Conservation (phyloP, 331 rosid species). For the Pyracantha coccinea region DNA sequence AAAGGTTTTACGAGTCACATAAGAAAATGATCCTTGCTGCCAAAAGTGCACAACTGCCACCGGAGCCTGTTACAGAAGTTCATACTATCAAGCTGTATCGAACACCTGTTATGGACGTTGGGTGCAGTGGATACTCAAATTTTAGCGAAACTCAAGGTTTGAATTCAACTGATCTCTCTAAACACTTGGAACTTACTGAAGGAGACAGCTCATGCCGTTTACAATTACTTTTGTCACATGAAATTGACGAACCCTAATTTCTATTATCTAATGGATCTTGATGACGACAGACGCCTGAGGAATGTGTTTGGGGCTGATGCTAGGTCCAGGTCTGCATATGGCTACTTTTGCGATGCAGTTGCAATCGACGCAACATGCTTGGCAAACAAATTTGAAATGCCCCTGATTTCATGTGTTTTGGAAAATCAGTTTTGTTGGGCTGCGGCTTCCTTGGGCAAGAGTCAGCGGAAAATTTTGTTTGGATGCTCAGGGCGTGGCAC, state of each 20-base stretch:
- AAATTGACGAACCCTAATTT: slow-evolving; percentile 57
- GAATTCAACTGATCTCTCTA: slow-evolving; percentile 37
- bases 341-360: slow-evolving; percentile 52
- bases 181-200: slow-evolving; percentile 59
- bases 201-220: slow-evolving; percentile 66
- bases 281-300: slow-evolving; percentile 52
- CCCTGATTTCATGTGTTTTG: slow-evolving; percentile 60
- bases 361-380: slow-evolving; percentile 61
- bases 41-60: slow-evolving; percentile 41
- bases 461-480: slow-evolving; percentile 46
- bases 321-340: slow-evolving; percentile 50
- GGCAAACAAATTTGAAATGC: slow-evolving; percentile 65
- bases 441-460: slow-evolving; percentile 69
- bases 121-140: slow-evolving; percentile 26
- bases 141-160: slow-evolving; percentile 33
- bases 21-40: slow-evolving; percentile 64
- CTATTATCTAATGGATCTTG: slow-evolving; percentile 63
- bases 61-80: slow-evolving; percentile 50
- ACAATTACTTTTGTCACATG: slow-evolving; percentile 72
- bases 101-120: slow-evolving; percentile 37
- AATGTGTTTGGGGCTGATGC: slow-evolving; percentile 81
- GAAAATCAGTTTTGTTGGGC: slow-evolving; percentile 58
- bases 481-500: slow-evolving; percentile 67
- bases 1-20: slow-evolving; percentile 66
- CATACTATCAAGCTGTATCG: slow-evolving; percentile 67